A percentile compares a stretch with the other conserved stretches of the same genome.
phyloP scores from a whole-genome alignment of 169 alveolate species.

The Plasmodium sp. region DNA sequence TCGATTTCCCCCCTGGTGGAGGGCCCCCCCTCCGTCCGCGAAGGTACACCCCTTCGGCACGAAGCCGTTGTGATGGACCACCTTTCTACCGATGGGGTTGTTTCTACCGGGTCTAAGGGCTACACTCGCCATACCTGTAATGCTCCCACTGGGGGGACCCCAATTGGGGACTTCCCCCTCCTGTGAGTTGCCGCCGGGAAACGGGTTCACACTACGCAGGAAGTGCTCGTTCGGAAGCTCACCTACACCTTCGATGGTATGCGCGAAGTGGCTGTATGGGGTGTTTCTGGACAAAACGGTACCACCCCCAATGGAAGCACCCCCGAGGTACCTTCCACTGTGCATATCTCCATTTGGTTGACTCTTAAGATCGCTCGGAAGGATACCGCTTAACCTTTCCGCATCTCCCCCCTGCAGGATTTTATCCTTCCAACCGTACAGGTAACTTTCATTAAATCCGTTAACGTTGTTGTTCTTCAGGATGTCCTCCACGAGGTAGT shows the following conservation, averaged over 20 bases:
- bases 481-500: constrained; percentile 25
- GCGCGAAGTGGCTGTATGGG: background rate
- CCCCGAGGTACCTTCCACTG: background rate
- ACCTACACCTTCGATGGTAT: background rate
- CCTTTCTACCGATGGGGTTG: background rate
- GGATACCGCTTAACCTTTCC: background rate
- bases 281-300: background rate
- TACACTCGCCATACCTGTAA: background rate
- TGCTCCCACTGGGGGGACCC: background rate
- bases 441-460: background rate
- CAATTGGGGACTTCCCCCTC: background rate
- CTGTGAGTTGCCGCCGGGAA: background rate
- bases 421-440: background rate
- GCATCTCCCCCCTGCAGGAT: constrained; percentile 13
- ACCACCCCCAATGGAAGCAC: background rate
- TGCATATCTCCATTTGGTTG: background rate
- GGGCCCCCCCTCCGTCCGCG: background rate
- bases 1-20: background rate
- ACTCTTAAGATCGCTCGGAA: background rate
- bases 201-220: background rate
- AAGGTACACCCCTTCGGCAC: background rate
- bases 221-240: background rate
- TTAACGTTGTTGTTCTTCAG: constrained; percentile 14
- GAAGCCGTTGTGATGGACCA: background rate
- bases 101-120: background rate